phyloP scores from a whole-genome alignment of 1,139 yeast genomes.

The Nakaseomyces nivariensis region DNA sequence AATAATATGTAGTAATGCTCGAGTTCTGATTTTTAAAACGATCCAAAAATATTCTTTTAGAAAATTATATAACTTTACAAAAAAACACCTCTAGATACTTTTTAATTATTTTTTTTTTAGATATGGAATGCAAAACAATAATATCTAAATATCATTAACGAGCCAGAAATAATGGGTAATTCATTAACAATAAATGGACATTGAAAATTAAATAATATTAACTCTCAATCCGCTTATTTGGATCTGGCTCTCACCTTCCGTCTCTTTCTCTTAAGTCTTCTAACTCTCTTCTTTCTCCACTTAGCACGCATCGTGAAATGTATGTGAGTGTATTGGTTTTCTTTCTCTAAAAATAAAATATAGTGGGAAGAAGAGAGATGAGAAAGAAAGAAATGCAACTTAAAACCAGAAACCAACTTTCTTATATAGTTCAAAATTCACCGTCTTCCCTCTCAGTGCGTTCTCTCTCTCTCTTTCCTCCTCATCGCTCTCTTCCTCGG shows the following conservation, averaged over 20 bases:
- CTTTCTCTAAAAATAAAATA: constrained; percentile 7
- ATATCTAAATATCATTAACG: constrained; percentile 2
- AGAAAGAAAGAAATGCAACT: neutral
- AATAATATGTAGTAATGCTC: too few relatives aligned
- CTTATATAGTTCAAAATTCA: neutral
- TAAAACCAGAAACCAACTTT: neutral
- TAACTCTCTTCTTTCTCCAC: constrained; percentile 99
- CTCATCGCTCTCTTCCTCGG: neutral
- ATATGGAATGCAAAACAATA: constrained; percentile 1
- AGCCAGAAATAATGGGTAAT: neutral
- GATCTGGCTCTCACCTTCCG: constrained; percentile 99
- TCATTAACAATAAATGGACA: constrained; percentile 1
- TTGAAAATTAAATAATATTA: neutral
- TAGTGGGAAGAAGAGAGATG: neutral
- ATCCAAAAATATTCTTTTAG: constrained; percentile 1
- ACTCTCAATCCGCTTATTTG: constrained; percentile 34
- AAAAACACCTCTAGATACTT: constrained; percentile 2
- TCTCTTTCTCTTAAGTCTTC: constrained; percentile 99
- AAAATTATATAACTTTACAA: neutral
- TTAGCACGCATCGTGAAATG: constrained; percentile 62
- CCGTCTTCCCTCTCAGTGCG: neutral
- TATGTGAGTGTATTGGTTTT: constrained; percentile 15
- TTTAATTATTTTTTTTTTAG: constrained; percentile 2
- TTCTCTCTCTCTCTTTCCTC: neutral
- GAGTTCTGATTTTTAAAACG: neutral